These are phyloP conservation scores for Erodium trifolium DNA, from an alignment of 441 rosid genomes.

Conservation along the genomic window DNA sequence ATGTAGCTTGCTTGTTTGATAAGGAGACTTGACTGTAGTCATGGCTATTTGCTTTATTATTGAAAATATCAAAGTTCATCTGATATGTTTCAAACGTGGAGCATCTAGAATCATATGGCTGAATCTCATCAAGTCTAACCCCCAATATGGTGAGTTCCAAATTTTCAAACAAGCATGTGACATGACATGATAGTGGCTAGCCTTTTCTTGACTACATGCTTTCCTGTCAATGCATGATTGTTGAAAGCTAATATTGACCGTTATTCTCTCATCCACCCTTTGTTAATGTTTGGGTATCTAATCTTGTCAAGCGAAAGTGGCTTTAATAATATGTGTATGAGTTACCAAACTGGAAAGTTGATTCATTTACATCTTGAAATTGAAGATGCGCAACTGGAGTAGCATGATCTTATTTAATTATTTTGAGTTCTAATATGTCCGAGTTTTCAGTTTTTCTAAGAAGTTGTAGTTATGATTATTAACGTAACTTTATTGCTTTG, in stretches of 20 bases:
- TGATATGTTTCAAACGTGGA: neutral
- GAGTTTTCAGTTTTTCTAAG: too few species aligned
- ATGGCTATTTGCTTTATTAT: neutral
- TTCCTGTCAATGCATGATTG: neutral
- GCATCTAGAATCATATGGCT: neutral
- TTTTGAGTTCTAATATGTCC: neutral
- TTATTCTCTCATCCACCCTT: neutral
- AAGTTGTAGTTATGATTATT: too few species aligned
- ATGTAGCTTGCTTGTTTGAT: neutral
- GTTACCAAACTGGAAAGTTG: too few species aligned
- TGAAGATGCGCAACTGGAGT: too few species aligned
- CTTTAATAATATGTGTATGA: too few species aligned
- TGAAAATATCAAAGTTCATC: neutral
- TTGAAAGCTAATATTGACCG: neutral
- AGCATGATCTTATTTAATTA: neutral
- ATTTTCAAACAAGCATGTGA: conserved; percentile 10
- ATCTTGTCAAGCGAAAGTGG: too few species aligned
- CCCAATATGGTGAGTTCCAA: neutral
- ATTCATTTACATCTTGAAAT: too few species aligned
- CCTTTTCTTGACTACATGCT: neutral
- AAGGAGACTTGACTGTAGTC: conserved; percentile 7
- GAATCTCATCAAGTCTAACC: neutral
- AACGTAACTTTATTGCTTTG: too few species aligned
- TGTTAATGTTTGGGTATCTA: too few species aligned
- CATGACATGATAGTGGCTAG: conserved; percentile 10